These are phyloP conservation scores for Botrytis sinoallii DNA, from an alignment of 2,329 filamentous ascomycete genomes.

Conservation along the genomic window DNA sequence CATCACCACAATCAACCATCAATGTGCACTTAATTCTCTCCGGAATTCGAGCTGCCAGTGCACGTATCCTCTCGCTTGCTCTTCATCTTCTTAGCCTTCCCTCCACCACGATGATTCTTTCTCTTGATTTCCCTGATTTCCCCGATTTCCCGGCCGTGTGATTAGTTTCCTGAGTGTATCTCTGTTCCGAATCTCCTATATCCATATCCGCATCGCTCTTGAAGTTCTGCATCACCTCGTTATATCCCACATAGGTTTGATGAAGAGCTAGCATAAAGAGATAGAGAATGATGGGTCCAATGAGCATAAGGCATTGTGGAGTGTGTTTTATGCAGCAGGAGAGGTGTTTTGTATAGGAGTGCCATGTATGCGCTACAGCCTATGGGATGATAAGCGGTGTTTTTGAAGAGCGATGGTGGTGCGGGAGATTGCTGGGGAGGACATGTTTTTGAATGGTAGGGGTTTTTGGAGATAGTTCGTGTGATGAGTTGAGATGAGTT, in stretches of 20 bases:
- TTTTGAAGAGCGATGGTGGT: background rate
- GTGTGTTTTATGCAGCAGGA: background rate
- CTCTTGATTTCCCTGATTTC: background rate
- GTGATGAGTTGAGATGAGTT: background rate
- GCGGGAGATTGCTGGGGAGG: too few species aligned
- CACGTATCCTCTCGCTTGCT: background rate
- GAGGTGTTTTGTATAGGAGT: background rate
- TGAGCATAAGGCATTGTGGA: background rate
- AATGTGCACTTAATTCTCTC: background rate
- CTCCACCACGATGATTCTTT: background rate
- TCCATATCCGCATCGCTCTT: background rate
- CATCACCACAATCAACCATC: background rate
- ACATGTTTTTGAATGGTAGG: background rate
- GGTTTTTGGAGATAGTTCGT: background rate
- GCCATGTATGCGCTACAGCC: background rate
- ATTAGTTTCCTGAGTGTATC: too few species aligned
- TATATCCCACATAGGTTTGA: background rate
- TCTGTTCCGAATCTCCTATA: background rate
- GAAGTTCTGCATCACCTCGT: background rate
- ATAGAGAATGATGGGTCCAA: background rate
- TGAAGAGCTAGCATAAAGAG: background rate
- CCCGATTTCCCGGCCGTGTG: background rate
- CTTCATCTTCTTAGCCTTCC: background rate
- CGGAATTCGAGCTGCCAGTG: background rate
- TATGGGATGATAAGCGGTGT: rapidly evolving